Percentiles rank a stretch among this genome's conserved stretches.
These are phyloP conservation scores for Isoetes taiwanensis DNA, from an alignment of 75 land plant species.

Conservation along the genomic window DNA sequence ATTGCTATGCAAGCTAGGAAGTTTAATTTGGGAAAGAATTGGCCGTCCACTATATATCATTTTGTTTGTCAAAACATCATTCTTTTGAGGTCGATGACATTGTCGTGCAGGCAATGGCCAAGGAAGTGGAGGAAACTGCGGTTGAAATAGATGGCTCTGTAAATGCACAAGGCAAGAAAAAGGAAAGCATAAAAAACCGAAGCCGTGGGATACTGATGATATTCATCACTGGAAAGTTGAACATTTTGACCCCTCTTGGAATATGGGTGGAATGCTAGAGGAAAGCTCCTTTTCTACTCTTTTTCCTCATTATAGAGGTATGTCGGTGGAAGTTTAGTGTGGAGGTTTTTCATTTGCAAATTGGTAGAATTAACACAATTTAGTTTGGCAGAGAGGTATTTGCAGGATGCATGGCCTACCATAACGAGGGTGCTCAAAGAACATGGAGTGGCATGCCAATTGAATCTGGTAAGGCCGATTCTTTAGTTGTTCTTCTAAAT, in stretches of 20 bases:
- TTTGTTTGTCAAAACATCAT: no score
- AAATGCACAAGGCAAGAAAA: conserved; percentile 27
- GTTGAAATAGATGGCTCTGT: no score
- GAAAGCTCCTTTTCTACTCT: conserved; percentile 73
- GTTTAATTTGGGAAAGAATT: no score
- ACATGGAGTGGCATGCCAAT: conserved; percentile 46
- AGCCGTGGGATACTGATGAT: conserved; percentile 87
- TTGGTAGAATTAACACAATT: neutral
- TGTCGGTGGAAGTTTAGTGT: neutral
- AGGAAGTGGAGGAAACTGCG: no score
- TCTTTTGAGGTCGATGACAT: no score
- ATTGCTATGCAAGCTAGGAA: no score
- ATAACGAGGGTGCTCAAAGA: conserved; percentile 62
- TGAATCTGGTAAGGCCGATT: conserved; percentile 74
- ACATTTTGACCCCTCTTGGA: conserved; percentile 69
- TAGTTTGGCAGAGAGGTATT: conserved; percentile 54
- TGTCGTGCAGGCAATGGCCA: no score
- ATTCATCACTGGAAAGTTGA: conserved; percentile 88
- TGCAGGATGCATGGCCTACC: conserved; percentile 82
- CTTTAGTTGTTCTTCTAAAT: no score
- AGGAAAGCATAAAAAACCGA: conserved; percentile 94
- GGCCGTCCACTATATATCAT: no score
- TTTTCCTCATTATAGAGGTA: conserved; percentile 84
- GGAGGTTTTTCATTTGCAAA: neutral
- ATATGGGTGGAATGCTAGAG: conserved; percentile 72